Base-by-base conservation (phyloP, 805 yeast species). In the Suhomyces emberorum region DNA sequence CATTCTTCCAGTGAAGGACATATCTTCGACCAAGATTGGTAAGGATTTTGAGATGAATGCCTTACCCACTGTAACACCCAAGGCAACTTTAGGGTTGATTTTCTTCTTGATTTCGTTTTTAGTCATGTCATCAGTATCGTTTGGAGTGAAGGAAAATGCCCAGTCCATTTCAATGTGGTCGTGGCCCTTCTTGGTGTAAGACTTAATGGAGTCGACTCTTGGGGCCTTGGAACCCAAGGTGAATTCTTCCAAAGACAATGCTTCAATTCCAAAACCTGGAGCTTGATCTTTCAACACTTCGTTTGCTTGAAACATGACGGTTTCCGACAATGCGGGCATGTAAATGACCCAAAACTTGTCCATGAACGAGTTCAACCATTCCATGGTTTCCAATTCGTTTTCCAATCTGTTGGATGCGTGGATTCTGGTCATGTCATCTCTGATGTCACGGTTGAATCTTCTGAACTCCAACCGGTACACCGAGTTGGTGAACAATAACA, bases 331-430 rank as follows among this genome's bases (percentile, higher is more conserved):
- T 1, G 85, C 88, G 21, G 93, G 91, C 95, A 85, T 85, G 52
- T 85, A 85, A 42, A 85, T 83, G 39, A 83, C 85, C 95, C 95
- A 85, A 53, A 85, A 83, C 60, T 85, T 85, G 29, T 80, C 80
- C 55, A 85, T 60, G 51, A 85, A 84, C 16, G 81, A 74, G 51
- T 85, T 85, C 50, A 85, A 57, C 95, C 95, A 85, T 41, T 81
- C 77, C 77, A 85, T 83, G 7, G 89, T 79, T 61, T 85, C 95
- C 37, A 72, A 55, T 48, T 72, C 74, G 32, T 74, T 70, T 39
- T 79, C 85, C 43, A 85, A 63, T 26, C 79, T 68, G 54, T 82
- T 84, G 32, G 70, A 65, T n/a, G 87, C 76, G 18, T 72, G 67
- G 30, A 74, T 59, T 63, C 95, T 74, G 35, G 72, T 65, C 75